Conservation (phyloP, 78 protist species). For the Cavenderia fasciculata region DNA sequence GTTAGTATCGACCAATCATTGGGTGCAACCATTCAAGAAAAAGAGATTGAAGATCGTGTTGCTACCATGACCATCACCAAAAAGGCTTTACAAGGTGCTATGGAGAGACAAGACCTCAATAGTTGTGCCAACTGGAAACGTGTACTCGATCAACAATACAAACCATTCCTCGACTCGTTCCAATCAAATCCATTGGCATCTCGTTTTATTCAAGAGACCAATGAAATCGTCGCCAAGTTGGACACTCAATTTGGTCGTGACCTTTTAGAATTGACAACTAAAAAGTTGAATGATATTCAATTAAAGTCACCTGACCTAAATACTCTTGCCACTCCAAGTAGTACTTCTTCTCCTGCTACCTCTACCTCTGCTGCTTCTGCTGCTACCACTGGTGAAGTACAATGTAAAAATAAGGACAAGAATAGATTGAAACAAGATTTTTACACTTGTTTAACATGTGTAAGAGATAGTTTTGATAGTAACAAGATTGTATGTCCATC, state of each 20-base stretch:
- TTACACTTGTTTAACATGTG: background rate
- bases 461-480: background rate
- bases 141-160: background rate
- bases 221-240: background rate
- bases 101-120: background rate
- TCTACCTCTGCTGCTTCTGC: background rate
- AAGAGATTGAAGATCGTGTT: background rate
- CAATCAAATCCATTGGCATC: background rate
- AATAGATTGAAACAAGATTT: background rate
- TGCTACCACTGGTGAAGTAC: background rate
- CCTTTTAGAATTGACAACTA: background rate
- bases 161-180: background rate
- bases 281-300: too few species aligned
- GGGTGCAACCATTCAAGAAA: background rate
- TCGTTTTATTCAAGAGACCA: background rate
- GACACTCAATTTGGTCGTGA: background rate
- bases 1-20: too few species aligned
- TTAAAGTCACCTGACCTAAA: too few species aligned
- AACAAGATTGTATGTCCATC: background rate
- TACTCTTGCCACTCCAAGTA: background rate
- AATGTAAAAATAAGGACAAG: background rate
- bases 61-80: background rate
- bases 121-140: background rate
- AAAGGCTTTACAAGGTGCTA: background rate
- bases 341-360: background rate